These are phyloP conservation scores for Moniliella sp. DNA, from an alignment of 1,284 basidiomycete species.

Conservation along the genomic window DNA sequence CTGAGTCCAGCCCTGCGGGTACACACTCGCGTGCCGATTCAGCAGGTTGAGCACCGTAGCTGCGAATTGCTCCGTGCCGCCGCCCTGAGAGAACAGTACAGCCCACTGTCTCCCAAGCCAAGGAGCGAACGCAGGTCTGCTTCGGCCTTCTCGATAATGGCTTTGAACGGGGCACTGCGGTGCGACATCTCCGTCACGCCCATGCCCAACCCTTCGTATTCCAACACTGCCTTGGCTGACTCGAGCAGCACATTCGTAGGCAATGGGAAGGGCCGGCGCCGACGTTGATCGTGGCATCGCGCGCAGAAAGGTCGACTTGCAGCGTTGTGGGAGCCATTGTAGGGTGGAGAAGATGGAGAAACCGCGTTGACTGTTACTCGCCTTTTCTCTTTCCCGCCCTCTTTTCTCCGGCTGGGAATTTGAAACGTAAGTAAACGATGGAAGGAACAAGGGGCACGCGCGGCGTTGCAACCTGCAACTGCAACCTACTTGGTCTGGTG, in stretches of 20 bases:
- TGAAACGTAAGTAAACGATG: too few species aligned
- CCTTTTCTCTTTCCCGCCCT: too few species aligned
- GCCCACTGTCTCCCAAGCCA: conserved; percentile 20
- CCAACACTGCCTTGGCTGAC: conserved; percentile 24
- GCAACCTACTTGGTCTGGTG: too few species aligned
- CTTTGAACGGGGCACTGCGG: conserved; percentile 23
- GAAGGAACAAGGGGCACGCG: too few species aligned
- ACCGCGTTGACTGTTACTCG: too few species aligned
- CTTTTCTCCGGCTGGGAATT: too few species aligned
- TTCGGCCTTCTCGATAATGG: conserved; percentile 23
- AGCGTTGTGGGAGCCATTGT: too few species aligned
- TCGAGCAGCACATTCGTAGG: conserved; percentile 26
- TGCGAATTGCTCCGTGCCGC: conserved; percentile 30
- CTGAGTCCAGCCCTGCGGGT: conserved; percentile 19
- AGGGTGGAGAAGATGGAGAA: too few species aligned
- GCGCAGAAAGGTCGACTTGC: too few species aligned
- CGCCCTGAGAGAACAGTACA: conserved; percentile 28
- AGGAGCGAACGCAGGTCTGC: conserved; percentile 19
- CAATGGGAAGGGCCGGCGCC: conserved; percentile 28
- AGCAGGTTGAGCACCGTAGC: conserved; percentile 29
- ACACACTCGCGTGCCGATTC: conserved; percentile 15
- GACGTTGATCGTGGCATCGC: conserved; percentile 30
- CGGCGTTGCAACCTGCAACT: too few species aligned
- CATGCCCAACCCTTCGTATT: conserved; percentile 25
- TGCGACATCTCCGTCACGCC: conserved; percentile 31